Evolutionary conservation across 2,329 filamentous ascomycete species (phyloP).

Genomic region (Phaeophleospora eucalypticola): DNA sequence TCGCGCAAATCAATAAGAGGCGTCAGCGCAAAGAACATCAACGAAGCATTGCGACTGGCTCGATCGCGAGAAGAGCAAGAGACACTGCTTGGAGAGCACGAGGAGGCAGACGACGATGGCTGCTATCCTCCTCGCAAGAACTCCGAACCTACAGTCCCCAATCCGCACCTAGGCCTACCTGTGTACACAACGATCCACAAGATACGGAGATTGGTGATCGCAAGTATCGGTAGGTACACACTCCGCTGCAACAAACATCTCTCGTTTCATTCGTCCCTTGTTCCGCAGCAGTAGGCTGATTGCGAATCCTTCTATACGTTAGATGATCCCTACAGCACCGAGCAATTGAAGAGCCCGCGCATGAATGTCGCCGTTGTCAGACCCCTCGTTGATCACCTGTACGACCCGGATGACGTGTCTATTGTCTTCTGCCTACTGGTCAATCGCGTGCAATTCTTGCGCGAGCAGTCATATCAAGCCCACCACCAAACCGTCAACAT

Average conservation of each 20-base stretch:
- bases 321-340: constrained; percentile 64
- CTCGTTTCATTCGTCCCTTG: constrained; percentile 1
- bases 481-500: constrained; percentile 79
- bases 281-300: neutral
- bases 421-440: constrained; percentile 81
- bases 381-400: constrained; percentile 78
- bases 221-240: constrained; percentile 40
- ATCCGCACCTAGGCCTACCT: constrained; percentile 60
- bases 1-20: constrained; percentile 27
- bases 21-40: constrained; percentile 34
- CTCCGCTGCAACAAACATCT: neutral
- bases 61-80: constrained; percentile 47
- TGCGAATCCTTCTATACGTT: constrained; percentile 15
- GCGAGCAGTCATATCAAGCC: constrained; percentile 69
- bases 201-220: constrained; percentile 44
- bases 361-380: constrained; percentile 78
- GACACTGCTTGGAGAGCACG: constrained; percentile 43
- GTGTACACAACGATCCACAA: constrained; percentile 74
- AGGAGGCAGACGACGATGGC: constrained; percentile 44
- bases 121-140: constrained; percentile 38
- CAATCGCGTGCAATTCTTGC: constrained; percentile 73
- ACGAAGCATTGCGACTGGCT: constrained; percentile 37
- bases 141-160: constrained; percentile 43
- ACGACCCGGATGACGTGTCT: constrained; percentile 73
- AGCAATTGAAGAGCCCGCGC: constrained; percentile 73